phyloP scores from a whole-genome alignment of 257 asterid species.

The Perilla frutescens region DNA sequence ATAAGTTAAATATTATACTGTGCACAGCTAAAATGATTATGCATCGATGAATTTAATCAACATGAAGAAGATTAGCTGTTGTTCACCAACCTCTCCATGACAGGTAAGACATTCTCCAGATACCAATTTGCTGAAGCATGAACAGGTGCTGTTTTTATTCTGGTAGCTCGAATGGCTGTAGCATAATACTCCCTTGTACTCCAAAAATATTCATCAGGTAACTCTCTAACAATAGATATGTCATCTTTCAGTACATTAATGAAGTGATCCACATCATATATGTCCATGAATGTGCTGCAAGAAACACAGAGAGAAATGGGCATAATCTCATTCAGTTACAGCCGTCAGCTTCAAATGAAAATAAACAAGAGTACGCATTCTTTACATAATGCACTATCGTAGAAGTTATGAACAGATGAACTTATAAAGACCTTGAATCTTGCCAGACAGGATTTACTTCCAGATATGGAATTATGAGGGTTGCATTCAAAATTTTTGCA shows the following conservation, averaged over 20 bases:
- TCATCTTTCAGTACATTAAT: slow-evolving; percentile 85
- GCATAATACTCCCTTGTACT: slow-evolving; percentile 97
- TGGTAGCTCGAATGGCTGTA: slow-evolving; percentile 83
- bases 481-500: slow-evolving; percentile 96
- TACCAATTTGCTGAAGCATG: slow-evolving; percentile 99
- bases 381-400: neutral
- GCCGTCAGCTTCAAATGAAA: slow-evolving; percentile 25
- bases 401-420: slow-evolving; percentile 20
- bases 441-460: slow-evolving; percentile 98
- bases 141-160: slow-evolving; percentile 91
- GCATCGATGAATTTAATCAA: neutral
- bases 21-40: neutral
- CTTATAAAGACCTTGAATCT: slow-evolving; percentile 78
- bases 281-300: slow-evolving; percentile 86
- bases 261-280: slow-evolving; percentile 96
- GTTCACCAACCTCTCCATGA: slow-evolving; percentile 72
- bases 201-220: slow-evolving; percentile 90
- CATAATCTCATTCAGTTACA: slow-evolving; percentile 19
- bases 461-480: slow-evolving; percentile 86
- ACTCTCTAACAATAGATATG: slow-evolving; percentile 73
- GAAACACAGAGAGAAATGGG: slow-evolving; percentile 21
- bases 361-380: slow-evolving; percentile 10
- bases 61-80: neutral
- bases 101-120: slow-evolving; percentile 78
- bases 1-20: neutral